Evolutionary conservation across 805 yeast species (phyloP), one percentile per base, ranked within the genome.

Genomic region (Candida qinlingensis): DNA sequence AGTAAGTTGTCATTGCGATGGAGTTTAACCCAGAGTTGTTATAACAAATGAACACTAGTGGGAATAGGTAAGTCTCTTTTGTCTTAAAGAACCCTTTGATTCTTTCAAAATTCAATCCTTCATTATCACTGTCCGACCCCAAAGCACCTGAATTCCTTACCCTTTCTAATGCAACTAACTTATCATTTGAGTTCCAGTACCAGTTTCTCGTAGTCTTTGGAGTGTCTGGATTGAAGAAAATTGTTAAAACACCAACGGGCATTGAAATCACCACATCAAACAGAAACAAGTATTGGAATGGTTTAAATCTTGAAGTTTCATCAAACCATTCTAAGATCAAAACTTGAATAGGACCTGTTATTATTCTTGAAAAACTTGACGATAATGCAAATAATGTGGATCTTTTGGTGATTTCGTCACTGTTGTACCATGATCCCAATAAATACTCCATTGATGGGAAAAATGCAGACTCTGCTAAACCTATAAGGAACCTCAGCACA

Each of bases 391-490:
- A 69, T 4, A 51, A 27, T 3, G 52, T 51, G 11, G 69, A 62
- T 51, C 73, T 53, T 43, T 67, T 69, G 27, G 67, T 55, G 29
- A 68, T 47, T 48, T 69, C 73, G 3, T 48, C 51, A 11, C 63
- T 58, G 27, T 58, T 52, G 48, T 66, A 69, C 62, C 68, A 67
- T 7, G 66, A 60, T 0, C 72, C 72, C 27, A 64, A 62, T n/a
- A 73, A 59, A 47, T 70, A 72, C 46, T 72, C 75, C 49, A 73
- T 59, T n/a, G 76, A 75, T 3, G 79, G 78, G 56, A 74, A 74
- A 49, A 67, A 73, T 0, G 76, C 78, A 6, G 73, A 60, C 48
- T 75, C 79, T 11, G 65, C 51, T n/a, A 75, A 54, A 0, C 79
- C 80, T 27, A 72, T 54, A 6, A 70, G 51, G 44, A 73, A 72